These are phyloP conservation scores for Aureobasidium sp. DNA, from an alignment of 2,329 filamentous ascomycete genomes.

Conservation along the genomic window DNA sequence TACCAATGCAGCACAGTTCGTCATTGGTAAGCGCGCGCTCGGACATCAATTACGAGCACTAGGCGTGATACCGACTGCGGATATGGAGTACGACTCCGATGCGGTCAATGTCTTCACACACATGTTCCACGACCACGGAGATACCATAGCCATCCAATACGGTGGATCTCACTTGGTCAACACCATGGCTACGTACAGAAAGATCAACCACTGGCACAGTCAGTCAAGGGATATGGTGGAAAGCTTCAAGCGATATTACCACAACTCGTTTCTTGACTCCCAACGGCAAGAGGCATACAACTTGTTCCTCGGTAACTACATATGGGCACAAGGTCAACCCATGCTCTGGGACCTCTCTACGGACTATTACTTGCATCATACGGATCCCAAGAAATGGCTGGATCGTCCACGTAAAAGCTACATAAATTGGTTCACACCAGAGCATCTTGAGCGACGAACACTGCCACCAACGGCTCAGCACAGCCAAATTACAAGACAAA, in stretches of 20 bases:
- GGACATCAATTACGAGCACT: constrained; percentile 88
- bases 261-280: constrained; percentile 96
- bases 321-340: constrained; percentile 76
- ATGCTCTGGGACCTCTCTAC: constrained; percentile 96
- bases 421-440: constrained; percentile 80
- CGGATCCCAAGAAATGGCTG: constrained; percentile 68
- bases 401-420: constrained; percentile 61
- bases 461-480: constrained; percentile 46
- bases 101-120: constrained; percentile 93
- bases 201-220: constrained; percentile 98
- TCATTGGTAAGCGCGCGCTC: constrained; percentile 89
- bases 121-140: constrained; percentile 94
- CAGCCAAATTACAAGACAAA: neutral
- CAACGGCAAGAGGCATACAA: constrained; percentile 98
- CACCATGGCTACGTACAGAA: constrained; percentile 98
- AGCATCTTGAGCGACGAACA: constrained; percentile 57
- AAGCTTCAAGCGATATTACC: constrained; percentile 97
- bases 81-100: constrained; percentile 88
- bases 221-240: constrained; percentile 98
- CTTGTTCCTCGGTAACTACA: constrained; percentile 92
- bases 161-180: constrained; percentile 96
- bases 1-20: constrained; percentile 95
- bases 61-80: constrained; percentile 72
- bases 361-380: constrained; percentile 94
- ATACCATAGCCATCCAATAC: constrained; percentile 96